Conservation (phyloP, 2,329 filamentous ascomycete genomes). For the Penicillium sp. region DNA sequence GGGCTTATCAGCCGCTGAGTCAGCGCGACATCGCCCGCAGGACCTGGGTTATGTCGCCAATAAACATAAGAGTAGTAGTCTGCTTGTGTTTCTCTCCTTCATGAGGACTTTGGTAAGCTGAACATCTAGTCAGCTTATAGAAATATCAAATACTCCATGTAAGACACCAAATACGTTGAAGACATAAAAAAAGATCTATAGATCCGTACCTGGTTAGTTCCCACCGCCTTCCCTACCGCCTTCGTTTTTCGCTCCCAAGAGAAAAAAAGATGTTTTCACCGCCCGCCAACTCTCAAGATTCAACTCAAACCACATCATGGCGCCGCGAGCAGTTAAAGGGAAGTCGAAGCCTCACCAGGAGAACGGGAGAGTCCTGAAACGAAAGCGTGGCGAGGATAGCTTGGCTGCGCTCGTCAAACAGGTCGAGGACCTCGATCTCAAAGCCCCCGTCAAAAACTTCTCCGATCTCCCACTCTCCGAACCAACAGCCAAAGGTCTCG, state of each 20-base stretch:
- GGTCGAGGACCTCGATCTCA: slow-evolving; percentile 46
- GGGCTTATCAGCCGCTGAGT: slow-evolving; percentile 38
- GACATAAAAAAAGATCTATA: neutral
- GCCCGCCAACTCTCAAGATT: slow-evolving; percentile 5
- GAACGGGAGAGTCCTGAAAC: slow-evolving; percentile 39
- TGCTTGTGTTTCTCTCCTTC: neutral
- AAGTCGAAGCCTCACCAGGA: slow-evolving; percentile 27
- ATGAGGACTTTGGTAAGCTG: neutral
- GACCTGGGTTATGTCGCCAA: neutral
- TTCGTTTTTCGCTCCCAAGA: neutral
- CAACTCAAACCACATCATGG: slow-evolving; percentile 29
- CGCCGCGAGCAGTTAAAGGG: slow-evolving; percentile 28
- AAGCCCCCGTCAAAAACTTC: slow-evolving; percentile 63
- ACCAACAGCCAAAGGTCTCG: slow-evolving; percentile 73
- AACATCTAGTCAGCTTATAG: too few relatives aligned
- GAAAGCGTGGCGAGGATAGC: slow-evolving; percentile 47
- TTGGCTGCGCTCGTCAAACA: slow-evolving; percentile 41
- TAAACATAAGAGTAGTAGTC: neutral
- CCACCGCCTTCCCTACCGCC: slow-evolving; percentile 3
- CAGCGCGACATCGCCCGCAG: slow-evolving; percentile 20
- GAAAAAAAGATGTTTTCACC: slow-evolving; percentile 18
- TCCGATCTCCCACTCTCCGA: slow-evolving; percentile 81
- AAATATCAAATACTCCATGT: neutral
- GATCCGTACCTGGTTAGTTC: neutral
- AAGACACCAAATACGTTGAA: neutral